These are phyloP conservation scores for Fusarium burgessii DNA, from an alignment of 2,329 filamentous ascomycete species.

Conservation along the genomic window DNA sequence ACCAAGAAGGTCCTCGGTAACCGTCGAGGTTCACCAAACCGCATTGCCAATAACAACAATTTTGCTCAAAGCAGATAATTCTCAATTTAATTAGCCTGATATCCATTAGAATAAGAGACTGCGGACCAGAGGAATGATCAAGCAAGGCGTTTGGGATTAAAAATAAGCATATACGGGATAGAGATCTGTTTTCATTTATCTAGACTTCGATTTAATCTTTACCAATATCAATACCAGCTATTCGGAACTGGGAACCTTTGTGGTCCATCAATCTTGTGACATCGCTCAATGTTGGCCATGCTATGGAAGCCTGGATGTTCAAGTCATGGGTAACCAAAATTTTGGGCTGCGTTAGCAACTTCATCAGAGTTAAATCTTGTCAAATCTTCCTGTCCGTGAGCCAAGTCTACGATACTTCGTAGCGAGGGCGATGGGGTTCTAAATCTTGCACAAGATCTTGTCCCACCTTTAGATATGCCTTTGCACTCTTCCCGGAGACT, in stretches of 20 bases:
- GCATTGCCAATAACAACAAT: slow-evolving; percentile 63
- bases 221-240: neutral
- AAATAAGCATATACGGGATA: slow-evolving; percentile 1
- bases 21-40: slow-evolving; percentile 57
- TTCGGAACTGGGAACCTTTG: neutral
- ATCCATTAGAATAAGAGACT: neutral
- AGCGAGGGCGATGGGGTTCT: too few species aligned
- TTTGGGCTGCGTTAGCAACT: too few species aligned
- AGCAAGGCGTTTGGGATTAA: slow-evolving; percentile 22
- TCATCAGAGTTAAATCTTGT: too few species aligned
- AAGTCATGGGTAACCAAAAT: neutral
- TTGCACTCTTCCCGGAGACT: neutral
- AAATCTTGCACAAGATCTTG: neutral
- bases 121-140: neutral
- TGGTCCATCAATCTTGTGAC: neutral
- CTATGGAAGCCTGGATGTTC: neutral
- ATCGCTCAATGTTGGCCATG: neutral
- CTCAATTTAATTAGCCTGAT: neutral
- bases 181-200: slow-evolving; percentile 3
- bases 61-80: slow-evolving; percentile 26
- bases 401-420: too few species aligned
- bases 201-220: slow-evolving; percentile 19
- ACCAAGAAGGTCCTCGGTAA: slow-evolving; percentile 54
- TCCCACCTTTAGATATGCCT: neutral
- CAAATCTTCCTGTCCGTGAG: too few species aligned